Evolutionary conservation across 306 rosid species (phyloP).

Genomic region (Gastrolobium bilobum): DNA sequence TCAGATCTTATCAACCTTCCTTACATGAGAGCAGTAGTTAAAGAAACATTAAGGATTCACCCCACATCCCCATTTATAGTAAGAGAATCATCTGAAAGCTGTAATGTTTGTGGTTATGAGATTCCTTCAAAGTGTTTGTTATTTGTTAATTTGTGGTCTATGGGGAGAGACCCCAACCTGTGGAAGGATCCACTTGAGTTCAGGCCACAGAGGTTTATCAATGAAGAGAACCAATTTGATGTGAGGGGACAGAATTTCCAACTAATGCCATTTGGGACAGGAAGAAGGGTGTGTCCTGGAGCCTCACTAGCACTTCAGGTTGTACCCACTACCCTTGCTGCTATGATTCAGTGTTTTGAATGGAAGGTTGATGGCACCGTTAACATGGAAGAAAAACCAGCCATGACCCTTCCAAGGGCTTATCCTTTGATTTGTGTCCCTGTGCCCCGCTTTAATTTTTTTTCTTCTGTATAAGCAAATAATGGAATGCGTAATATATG

Average conservation of each 20-base stretch:
- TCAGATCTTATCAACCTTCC: conserved; percentile 72
- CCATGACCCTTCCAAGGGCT: too few relatives aligned
- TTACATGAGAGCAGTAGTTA: conserved; percentile 68
- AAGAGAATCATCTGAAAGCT: conserved; percentile 59
- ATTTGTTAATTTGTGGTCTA: too few relatives aligned
- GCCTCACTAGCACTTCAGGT: conserved; percentile 59
- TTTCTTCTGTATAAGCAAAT: too few relatives aligned
- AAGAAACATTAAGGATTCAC: conserved; percentile 82
- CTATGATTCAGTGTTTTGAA: conserved; percentile 6
- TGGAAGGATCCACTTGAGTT: too few relatives aligned
- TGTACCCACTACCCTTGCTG: conserved; percentile 49
- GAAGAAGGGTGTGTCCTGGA: conserved; percentile 69
- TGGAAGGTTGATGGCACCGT: too few relatives aligned
- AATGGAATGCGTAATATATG: too few relatives aligned
- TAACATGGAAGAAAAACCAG: too few relatives aligned
- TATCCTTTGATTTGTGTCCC: too few relatives aligned
- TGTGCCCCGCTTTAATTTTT: too few relatives aligned
- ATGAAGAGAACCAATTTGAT: conserved; percentile 49
- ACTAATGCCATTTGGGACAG: conserved; percentile 66
- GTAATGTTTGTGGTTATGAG: conserved; percentile 58
- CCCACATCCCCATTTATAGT: conserved; percentile 67
- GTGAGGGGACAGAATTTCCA: conserved; percentile 64
- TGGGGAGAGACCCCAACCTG: too few relatives aligned
- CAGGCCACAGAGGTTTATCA: background rate
- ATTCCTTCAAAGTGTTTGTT: conserved; percentile 56